A percentile compares a stretch with the other conserved stretches of the same genome.
These are phyloP conservation scores for Starmerella geochares DNA, from an alignment of 805 yeast species.

Conservation along the genomic window DNA sequence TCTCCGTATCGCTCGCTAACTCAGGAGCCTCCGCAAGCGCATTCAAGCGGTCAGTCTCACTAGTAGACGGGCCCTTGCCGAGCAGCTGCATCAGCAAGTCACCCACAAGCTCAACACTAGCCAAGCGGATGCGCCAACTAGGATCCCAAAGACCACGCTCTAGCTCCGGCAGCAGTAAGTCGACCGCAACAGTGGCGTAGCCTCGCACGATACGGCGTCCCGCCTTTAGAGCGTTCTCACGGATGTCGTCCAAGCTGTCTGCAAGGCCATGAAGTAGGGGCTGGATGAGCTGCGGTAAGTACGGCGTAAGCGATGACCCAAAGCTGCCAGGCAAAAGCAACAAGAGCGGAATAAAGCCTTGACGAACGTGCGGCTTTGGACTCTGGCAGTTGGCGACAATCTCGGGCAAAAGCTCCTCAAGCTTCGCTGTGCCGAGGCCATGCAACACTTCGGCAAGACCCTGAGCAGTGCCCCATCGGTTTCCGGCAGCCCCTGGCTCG, in stretches of 20 bases:
- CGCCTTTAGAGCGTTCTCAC: constrained; percentile 82
- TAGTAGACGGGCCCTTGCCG: constrained; percentile 41
- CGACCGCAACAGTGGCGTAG: constrained; percentile 87
- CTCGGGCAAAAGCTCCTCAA: constrained; percentile 79
- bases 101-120: constrained; percentile 91
- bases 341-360: constrained; percentile 84
- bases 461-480: constrained; percentile 93
- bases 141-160: constrained; percentile 78
- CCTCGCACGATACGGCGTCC: constrained; percentile 86
- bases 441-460: constrained; percentile 88
- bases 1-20: constrained; percentile 36
- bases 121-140: constrained; percentile 76
- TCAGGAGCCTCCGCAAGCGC: constrained; percentile 29
- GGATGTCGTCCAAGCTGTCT: constrained; percentile 72
- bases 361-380: constrained; percentile 63
- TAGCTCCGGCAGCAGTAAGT: constrained; percentile 82
- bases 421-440: constrained; percentile 77
- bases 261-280: constrained; percentile 87
- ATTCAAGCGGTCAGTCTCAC: constrained; percentile 30
- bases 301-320: constrained; percentile 75
- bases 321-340: constrained; percentile 89
- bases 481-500: constrained; percentile 74
- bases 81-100: constrained; percentile 88
- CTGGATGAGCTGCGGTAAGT: constrained; percentile 75
- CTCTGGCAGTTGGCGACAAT: constrained; percentile 63